Conservation (phyloP, 2,329 filamentous ascomycete species). For the Penicillium sp. region DNA sequence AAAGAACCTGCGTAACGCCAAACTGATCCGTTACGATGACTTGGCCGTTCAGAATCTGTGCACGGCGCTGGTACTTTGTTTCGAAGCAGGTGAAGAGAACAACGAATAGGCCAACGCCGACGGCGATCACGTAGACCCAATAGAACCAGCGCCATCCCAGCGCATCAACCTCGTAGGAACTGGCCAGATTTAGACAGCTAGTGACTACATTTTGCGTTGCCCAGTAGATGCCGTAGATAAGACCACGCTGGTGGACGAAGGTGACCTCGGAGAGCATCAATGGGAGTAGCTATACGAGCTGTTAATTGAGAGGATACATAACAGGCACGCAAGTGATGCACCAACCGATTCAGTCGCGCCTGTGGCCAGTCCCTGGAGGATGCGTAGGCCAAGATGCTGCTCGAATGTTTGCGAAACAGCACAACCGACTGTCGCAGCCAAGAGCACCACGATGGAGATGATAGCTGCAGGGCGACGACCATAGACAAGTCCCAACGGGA, state of each 20-base stretch:
- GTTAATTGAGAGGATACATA: neutral
- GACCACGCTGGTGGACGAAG: constrained; percentile 46
- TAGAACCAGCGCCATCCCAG: constrained; percentile 50
- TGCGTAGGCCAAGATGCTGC: constrained; percentile 43
- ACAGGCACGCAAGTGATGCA: neutral
- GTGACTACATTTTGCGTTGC: constrained; percentile 43
- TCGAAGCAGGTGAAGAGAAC: constrained; percentile 47
- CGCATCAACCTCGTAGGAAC: constrained; percentile 41
- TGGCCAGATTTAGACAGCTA: constrained; percentile 37
- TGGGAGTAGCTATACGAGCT: constrained; percentile 35
- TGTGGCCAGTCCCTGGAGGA: constrained; percentile 43
- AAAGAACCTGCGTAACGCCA: constrained; percentile 41
- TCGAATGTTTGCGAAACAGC: constrained; percentile 39
- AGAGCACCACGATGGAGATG: constrained; percentile 33
- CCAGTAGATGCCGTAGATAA: constrained; percentile 46
- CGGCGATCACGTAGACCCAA: constrained; percentile 44
- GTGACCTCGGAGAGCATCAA: constrained; percentile 46
- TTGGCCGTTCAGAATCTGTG: constrained; percentile 38
- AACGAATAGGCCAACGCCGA: constrained; percentile 41
- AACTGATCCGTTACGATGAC: constrained; percentile 46
- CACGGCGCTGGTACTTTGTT: constrained; percentile 42
- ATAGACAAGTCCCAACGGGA: constrained; percentile 45
- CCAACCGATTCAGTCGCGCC: constrained; percentile 44
- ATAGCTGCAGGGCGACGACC: constrained; percentile 45
- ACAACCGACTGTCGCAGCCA: constrained; percentile 40